Base-by-base conservation (phyloP, 495 filamentous ascomycete species). In the Astrothelium macrocarpum region DNA sequence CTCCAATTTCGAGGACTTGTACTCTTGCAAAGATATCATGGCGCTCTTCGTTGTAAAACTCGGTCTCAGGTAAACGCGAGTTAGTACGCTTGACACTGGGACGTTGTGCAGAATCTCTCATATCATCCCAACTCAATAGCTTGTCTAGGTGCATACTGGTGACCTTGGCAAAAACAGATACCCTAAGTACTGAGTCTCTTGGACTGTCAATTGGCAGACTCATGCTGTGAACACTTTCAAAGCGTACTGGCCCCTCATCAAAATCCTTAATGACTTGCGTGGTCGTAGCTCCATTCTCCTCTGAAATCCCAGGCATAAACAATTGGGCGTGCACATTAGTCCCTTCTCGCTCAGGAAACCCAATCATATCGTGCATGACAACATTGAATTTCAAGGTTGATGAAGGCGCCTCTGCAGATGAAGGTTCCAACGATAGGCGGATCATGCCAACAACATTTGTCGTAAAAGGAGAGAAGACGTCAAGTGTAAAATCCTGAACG, bases 161-260 rank as follows among this genome's bases (percentile, higher is more conserved):
- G 59, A 96, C 90, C 67, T 86, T 87, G 31, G 95, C 92, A 71
- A 96, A 97, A 63, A 99, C 87, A 32, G 91, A 90, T n/a, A 97
- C 87, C 62, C 95, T 84, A 46, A 99, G 74, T 9, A 84, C 85
- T 10, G 89, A 85, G 36, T 85, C 84, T 32, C 81, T 84, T 12
- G 91, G 84, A 63, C 89, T 90, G 28, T 86, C 86, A 42, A 95
- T 80, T n/a, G 95, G 95, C 64, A 99, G 78, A 73, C 92, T 96
- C 92, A 99, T 97, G 69, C 90, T 95, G 77, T 99, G 94, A 61
- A 96, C 91, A 74, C 94, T 97, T 73, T 96, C 91, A 70, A 99
- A 99, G 36, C 88, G 87, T 63, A 97, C 85, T 1, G 91, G 86
- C n/a, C 90, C 87, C 72, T 97, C 94, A 68, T 97, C 91, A 72